A percentile compares a stretch with the other conserved stretches of the same genome.
phyloP scores from a whole-genome alignment of 164 flowering plant genomes.

The Warburgia ugandensis region DNA sequence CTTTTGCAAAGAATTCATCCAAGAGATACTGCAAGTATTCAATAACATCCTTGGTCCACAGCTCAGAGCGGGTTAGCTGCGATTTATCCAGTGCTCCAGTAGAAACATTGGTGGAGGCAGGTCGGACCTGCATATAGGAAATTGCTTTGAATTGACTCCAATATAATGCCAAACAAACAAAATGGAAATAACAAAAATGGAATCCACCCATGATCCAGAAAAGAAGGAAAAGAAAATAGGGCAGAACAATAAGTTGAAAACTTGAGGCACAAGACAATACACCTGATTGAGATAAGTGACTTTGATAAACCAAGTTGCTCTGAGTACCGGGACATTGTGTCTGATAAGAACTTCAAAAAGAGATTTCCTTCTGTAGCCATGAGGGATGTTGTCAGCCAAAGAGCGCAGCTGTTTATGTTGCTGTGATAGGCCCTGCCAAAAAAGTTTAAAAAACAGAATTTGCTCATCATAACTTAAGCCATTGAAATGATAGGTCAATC shows the following conservation, averaged over 20 bases:
- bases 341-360: constrained; percentile 86
- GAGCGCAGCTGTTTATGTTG: constrained; percentile 77
- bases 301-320: constrained; percentile 98
- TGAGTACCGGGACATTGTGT: constrained; percentile 84
- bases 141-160: too few species aligned
- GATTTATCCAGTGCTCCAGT: constrained; percentile 66
- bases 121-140: constrained; percentile 56
- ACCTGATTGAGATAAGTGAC: constrained; percentile 74
- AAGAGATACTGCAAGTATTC: constrained; percentile 78
- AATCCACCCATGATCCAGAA: not conserved
- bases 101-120: constrained; percentile 44
- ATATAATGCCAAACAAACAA: too few species aligned
- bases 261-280: not conserved
- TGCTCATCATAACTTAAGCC: too few species aligned
- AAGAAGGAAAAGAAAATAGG: not conserved
- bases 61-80: constrained; percentile 68
- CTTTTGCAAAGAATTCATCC: constrained; percentile 60
- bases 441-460: too few species aligned
- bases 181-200: constrained; percentile 3
- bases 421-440: constrained; percentile 95
- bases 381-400: constrained; percentile 90
- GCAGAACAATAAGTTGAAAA: not conserved
- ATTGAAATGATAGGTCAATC: too few species aligned
- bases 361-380: constrained; percentile 64
- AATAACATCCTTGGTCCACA: constrained; percentile 92